Evolutionary conservation across 2,329 filamentous ascomycete genomes (phyloP).

Genomic region (Aspergillus unguis): DNA sequence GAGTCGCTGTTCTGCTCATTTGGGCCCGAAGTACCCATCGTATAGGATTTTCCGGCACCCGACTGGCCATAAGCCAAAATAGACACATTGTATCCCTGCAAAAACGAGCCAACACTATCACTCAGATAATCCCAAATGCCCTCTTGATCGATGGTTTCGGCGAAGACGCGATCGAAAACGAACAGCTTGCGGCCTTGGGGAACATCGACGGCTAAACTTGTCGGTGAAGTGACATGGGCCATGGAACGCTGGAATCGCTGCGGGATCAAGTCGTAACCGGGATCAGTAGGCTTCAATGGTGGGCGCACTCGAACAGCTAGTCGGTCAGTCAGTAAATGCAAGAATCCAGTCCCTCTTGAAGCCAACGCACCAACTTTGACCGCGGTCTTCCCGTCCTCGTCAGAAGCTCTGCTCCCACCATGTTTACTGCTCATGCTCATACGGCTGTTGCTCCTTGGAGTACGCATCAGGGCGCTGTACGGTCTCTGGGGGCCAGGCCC

Average conservation of each 20-base stretch:
- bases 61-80: conserved; percentile 96
- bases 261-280: conserved; percentile 90
- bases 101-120: conserved; percentile 84
- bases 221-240: conserved; percentile 83
- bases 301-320: conserved; percentile 89
- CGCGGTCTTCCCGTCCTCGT: conserved; percentile 84
- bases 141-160: conserved; percentile 76
- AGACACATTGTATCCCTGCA: conserved; percentile 98
- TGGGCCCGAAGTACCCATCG: conserved; percentile 94
- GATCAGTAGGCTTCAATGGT: conserved; percentile 75
- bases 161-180: conserved; percentile 93
- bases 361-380: conserved; percentile 87
- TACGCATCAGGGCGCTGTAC: conserved; percentile 74
- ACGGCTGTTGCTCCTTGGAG: conserved; percentile 75
- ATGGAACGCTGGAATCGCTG: conserved; percentile 92
- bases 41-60: conserved; percentile 95
- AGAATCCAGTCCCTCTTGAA: neutral
- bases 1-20: conserved; percentile 67
- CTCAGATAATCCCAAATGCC: conserved; percentile 91
- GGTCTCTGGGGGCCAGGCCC: conserved; percentile 60
- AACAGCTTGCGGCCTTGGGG: conserved; percentile 92
- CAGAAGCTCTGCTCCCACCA: conserved; percentile 76
- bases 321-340: conserved; percentile 13
- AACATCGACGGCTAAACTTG: conserved; percentile 82
- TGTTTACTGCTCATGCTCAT: conserved; percentile 75